A percentile compares a stretch with the other conserved stretches of the same genome.
phyloP scores from a whole-genome alignment of 306 rosid species.

The Dicorynia guianensis region DNA sequence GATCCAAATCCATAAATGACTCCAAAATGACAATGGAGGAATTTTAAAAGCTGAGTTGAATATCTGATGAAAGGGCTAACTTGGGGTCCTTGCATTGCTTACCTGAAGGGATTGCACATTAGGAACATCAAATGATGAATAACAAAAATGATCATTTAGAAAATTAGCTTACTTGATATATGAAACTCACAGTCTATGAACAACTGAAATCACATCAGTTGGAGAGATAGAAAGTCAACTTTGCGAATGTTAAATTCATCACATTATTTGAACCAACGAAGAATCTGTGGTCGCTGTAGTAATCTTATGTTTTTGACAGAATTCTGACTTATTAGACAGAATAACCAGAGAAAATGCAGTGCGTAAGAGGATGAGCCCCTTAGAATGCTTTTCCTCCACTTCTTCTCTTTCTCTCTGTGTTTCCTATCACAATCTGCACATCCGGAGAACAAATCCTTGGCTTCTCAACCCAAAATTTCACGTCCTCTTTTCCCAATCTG shows the following conservation, averaged over 20 bases:
- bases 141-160: no score
- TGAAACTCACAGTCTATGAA: no score
- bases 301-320: not conserved
- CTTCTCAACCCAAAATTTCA: slow-evolving; percentile 45
- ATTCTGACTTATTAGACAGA: not conserved
- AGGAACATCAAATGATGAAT: no score
- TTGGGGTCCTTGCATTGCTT: no score
- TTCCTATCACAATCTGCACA: slow-evolving; percentile 19
- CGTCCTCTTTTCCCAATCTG: slow-evolving; percentile 42
- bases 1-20: no score
- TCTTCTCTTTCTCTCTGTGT: slow-evolving; percentile 31
- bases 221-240: no score
- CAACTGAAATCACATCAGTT: no score
- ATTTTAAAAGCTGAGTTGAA: no score
- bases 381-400: not conserved
- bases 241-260: not conserved
- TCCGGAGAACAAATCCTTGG: slow-evolving; percentile 31
- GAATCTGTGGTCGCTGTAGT: slow-evolving; percentile 13
- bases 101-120: no score
- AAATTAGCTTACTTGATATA: no score
- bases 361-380: slow-evolving; percentile 3
- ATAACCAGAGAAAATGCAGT: not conserved
- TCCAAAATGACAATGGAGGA: no score
- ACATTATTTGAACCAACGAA: not conserved
- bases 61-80: no score